Conservation (phyloP, 305 asterid species). For the Fraxinus nigra region DNA sequence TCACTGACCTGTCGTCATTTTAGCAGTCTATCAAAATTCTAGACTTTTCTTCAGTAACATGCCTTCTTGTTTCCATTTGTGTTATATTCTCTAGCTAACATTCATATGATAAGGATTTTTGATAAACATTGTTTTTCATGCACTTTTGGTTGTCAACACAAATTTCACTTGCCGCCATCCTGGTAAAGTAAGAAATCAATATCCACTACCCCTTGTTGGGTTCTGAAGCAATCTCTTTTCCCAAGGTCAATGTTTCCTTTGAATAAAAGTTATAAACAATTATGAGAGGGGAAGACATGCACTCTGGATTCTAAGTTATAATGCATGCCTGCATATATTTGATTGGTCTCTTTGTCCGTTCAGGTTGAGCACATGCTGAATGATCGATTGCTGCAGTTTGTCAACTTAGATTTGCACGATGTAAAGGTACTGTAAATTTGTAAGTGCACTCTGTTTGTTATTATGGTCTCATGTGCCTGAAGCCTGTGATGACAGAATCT, state of each 20-base stretch:
- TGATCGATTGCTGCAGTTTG: conserved; percentile 90
- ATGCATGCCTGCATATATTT: neutral
- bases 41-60: neutral
- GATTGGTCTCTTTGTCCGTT: conserved; percentile 24
- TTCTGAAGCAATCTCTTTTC: neutral
- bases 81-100: neutral
- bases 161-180: neutral
- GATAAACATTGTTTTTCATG: neutral
- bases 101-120: neutral
- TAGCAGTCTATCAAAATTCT: neutral
- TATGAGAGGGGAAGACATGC: conserved; percentile 3
- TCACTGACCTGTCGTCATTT: conserved; percentile 11
- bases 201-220: neutral
- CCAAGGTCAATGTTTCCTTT: neutral
- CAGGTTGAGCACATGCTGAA: conserved; percentile 97
- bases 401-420: conserved; percentile 87
- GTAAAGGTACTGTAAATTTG: conserved; percentile 70
- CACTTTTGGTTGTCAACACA: neutral
- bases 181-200: neutral
- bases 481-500: neutral
- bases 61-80: conserved; percentile 1
- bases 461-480: conserved; percentile 11
- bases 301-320: neutral
- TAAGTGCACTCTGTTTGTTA: conserved; percentile 15
- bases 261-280: neutral